These are phyloP conservation scores for fission yeast (Schizosaccharomyces pombe) DNA, from an alignment of 805 yeast species.

Conservation along the genomic window DNA sequence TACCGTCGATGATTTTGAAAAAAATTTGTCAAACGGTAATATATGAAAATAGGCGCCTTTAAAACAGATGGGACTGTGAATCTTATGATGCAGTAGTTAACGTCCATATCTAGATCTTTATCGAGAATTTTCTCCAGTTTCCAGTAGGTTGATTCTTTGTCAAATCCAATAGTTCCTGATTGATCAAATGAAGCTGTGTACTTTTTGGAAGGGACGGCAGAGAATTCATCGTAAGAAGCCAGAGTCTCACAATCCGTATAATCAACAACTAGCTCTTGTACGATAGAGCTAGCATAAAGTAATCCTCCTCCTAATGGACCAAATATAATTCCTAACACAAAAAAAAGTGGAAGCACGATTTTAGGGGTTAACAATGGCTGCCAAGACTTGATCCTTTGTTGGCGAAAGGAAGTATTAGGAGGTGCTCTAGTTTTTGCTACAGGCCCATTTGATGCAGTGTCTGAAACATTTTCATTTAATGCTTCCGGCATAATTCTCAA, in stretches of 20 bases:
- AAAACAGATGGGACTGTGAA: slow-evolving; percentile 53
- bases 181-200: not conserved
- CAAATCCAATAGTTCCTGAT: slow-evolving; percentile 3
- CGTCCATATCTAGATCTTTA: not conserved
- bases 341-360: slow-evolving; percentile 65
- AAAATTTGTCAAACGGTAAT: slow-evolving; percentile 72
- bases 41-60: slow-evolving; percentile 47
- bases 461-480: too few species aligned
- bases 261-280: slow-evolving; percentile 50
- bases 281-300: slow-evolving; percentile 43
- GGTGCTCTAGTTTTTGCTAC: not conserved
- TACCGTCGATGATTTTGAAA: slow-evolving; percentile 88
- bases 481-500: too few species aligned
- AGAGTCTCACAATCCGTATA: slow-evolving; percentile 43
- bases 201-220: slow-evolving; percentile 8
- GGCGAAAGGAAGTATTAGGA: slow-evolving; percentile 21
- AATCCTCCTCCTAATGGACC: slow-evolving; percentile 82
- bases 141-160: slow-evolving; percentile 9
- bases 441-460: too few species aligned
- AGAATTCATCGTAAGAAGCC: slow-evolving; percentile 30
- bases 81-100: slow-evolving; percentile 19
- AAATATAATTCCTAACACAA: slow-evolving; percentile 51
- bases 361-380: slow-evolving; percentile 81
- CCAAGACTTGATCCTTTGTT: slow-evolving; percentile 44
- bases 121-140: not conserved